Evolutionary conservation across 2,329 filamentous ascomycete species (phyloP).

Genomic region (Cladosporium sp.): DNA sequence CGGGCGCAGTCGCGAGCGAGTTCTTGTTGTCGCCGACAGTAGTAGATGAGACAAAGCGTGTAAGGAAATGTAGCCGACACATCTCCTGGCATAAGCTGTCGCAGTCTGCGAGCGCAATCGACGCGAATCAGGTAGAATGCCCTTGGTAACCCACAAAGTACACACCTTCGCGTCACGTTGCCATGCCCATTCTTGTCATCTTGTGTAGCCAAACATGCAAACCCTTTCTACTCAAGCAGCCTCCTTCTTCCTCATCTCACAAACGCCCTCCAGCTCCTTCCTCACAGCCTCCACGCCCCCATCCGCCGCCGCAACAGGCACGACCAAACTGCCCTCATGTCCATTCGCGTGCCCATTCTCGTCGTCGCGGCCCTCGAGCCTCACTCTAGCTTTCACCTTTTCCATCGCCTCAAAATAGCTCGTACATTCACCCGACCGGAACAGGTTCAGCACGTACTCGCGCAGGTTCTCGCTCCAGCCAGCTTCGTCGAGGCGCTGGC

Average conservation of each 20-base stretch:
- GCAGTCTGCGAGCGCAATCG: neutral
- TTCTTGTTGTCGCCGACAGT: neutral
- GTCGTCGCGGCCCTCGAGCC: slow-evolving; percentile 23
- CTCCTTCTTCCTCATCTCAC: slow-evolving; percentile 44
- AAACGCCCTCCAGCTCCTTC: slow-evolving; percentile 53
- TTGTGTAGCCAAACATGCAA: neutral
- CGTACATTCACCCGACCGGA: slow-evolving; percentile 58
- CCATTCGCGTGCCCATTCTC: slow-evolving; percentile 27
- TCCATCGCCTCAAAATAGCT: slow-evolving; percentile 59
- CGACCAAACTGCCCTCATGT: slow-evolving; percentile 31
- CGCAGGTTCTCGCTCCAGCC: slow-evolving; percentile 61
- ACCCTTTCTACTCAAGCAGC: neutral
- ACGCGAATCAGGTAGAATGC: neutral
- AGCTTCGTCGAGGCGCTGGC: slow-evolving; percentile 56
- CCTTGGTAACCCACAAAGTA: neutral
- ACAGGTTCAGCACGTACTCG: slow-evolving; percentile 55
- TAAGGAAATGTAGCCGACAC: neutral
- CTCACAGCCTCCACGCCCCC: slow-evolving; percentile 54
- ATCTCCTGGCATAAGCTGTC: neutral
- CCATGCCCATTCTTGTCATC: neutral
- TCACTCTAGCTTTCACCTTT: slow-evolving; percentile 47
- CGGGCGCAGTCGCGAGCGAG: neutral
- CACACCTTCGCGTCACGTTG: neutral
- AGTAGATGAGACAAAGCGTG: neutral
- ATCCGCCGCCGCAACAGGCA: slow-evolving; percentile 47